phyloP scores from a whole-genome alignment of 2,329 filamentous ascomycete genomes.

The Venturia nashicola region DNA sequence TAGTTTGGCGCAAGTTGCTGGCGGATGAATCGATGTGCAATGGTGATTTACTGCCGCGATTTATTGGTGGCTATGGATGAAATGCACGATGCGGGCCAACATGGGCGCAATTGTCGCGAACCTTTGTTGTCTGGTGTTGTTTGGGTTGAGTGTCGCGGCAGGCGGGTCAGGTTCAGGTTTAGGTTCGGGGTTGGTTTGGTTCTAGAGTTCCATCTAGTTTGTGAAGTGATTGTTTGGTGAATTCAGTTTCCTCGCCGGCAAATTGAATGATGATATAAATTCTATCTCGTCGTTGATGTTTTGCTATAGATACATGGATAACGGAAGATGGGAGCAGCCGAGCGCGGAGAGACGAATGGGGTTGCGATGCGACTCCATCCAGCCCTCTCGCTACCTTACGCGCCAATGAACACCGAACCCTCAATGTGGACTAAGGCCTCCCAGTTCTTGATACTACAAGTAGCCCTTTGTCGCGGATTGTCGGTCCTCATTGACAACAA shows the following conservation, averaged over 20 bases:
- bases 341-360: background rate
- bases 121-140: conserved; percentile 3
- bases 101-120: background rate
- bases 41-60: background rate
- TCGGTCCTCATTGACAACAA: no score
- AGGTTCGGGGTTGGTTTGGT: background rate
- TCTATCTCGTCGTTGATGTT: background rate
- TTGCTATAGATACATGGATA: background rate
- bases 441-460: background rate
- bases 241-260: background rate
- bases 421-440: background rate
- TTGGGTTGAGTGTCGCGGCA: background rate
- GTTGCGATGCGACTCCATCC: background rate
- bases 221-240: background rate
- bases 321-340: background rate
- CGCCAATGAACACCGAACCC: background rate
- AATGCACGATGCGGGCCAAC: background rate
- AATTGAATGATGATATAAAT: background rate
- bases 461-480: no score
- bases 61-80: background rate
- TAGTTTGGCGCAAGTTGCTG: background rate
- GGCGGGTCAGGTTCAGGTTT: background rate
- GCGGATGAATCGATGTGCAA: background rate
- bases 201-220: background rate
- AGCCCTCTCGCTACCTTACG: no score